Base-by-base conservation (phyloP, 768 basidiomycete genomes). In the Russula sp. region DNA sequence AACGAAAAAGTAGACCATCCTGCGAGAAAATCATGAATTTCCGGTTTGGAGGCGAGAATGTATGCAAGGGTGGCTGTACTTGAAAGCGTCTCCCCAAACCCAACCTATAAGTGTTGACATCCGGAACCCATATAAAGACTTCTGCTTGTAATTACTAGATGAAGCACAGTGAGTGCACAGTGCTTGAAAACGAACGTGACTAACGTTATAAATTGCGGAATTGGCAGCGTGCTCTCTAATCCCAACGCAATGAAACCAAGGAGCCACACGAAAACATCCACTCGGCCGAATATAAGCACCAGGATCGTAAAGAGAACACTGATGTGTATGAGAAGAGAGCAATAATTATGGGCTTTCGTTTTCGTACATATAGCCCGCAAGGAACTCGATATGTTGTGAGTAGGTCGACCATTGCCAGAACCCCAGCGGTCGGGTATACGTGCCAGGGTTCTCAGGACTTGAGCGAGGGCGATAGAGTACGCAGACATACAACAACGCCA, bases 351-450 rank as follows among this genome's bases (percentile, higher is more conserved):
- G 44, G 38, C 16, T 24, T 36, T 69, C 48, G 50, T 54, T 18
- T 20, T 69, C 82, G 50, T 67, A 92, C 92, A 93, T 87, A 63
- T 88, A 79, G 10, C 84, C 88, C 10, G 89, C 88, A 57, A 94
- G 78, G 74, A 90, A 92, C 71, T 94, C 92, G 57, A 94, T 79
- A 72, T 94, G 87, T 70, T 90, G 89, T 2, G 81, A 76, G 72
- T 92, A 94, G 3, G 78, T 81, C 54, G 80, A 75, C 92, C 92
- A 94, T 70, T 94, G 90, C 92, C 92, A 94, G 75, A 93, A 92
- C 0, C 84, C 81, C 62, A 89, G 77, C 2, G 85, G 89, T 36
- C 92, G 82, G 24, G 80, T 74, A 5, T 89, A 90, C 8, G 77
- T 75, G 38, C n/a, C n/a, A n/a, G n/a, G n/a, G n/a, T n/a, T n/a